phyloP scores from a whole-genome alignment of 139 green algal species.

The Closterium sp. region DNA sequence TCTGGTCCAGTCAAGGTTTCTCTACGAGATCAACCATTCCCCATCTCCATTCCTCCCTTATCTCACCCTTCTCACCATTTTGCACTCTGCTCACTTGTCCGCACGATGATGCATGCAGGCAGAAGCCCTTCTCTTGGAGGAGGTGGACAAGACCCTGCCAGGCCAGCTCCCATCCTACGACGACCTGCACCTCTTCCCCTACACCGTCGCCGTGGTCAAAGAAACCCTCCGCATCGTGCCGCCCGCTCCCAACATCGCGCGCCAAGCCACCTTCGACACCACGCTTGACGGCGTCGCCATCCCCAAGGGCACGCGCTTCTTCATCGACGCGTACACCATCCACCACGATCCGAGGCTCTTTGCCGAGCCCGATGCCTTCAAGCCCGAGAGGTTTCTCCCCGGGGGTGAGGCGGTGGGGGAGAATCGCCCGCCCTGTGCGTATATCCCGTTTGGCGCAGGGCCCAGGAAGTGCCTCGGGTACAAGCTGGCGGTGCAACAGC shows the following conservation, averaged over 20 bases:
- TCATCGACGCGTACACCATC: background rate
- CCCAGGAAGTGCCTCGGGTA: background rate
- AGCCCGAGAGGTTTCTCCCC: background rate
- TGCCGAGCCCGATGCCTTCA: background rate
- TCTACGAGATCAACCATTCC: too few relatives aligned
- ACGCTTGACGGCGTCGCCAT: background rate
- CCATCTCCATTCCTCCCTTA: too few relatives aligned
- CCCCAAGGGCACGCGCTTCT: slow-evolving; percentile 5
- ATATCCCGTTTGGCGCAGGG: slow-evolving; percentile 7
- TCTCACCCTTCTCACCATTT: too few relatives aligned
- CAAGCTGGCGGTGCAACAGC: background rate
- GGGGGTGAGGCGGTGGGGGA: background rate
- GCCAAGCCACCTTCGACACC: background rate
- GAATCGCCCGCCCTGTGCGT: background rate
- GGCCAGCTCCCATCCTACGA: background rate
- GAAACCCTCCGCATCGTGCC: slow-evolving; percentile 11
- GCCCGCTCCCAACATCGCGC: background rate
- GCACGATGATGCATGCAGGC: background rate
- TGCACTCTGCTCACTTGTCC: too few relatives aligned
- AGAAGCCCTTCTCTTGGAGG: background rate
- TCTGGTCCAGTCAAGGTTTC: too few relatives aligned
- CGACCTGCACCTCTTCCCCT: background rate
- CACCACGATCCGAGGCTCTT: background rate
- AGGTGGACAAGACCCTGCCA: background rate
- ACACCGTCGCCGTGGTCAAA: slow-evolving; percentile 5